These are phyloP conservation scores for Talaromyces proteolyticus DNA, from an alignment of 495 filamentous ascomycete species.

Conservation along the genomic window DNA sequence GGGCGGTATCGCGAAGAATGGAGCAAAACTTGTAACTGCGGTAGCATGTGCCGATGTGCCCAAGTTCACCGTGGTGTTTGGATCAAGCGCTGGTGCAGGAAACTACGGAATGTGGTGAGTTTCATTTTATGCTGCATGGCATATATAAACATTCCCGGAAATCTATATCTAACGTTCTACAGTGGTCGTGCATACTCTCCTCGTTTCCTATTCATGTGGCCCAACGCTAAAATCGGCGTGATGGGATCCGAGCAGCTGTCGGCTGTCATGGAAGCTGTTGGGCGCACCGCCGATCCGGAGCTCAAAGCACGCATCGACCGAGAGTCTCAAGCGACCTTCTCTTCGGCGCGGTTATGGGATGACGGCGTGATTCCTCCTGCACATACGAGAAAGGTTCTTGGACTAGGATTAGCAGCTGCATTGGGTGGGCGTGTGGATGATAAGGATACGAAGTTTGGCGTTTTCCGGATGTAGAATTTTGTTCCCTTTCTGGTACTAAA, in stretches of 20 bases:
- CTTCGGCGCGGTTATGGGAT: conserved; percentile 88
- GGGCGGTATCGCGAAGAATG: conserved; percentile 96
- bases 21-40: conserved; percentile 93
- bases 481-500: too few relatives aligned
- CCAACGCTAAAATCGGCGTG: conserved; percentile 88
- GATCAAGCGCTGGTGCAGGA: conserved; percentile 67
- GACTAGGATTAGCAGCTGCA: conserved; percentile 74
- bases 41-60: conserved; percentile 94
- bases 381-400: conserved; percentile 80
- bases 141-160: background rate
- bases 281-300: conserved; percentile 73
- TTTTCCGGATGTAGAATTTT: conserved; percentile 81
- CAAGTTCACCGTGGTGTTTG: conserved; percentile 94
- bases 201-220: conserved; percentile 95
- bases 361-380: conserved; percentile 89
- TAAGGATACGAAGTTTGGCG: conserved; percentile 74
- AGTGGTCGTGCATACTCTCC: conserved; percentile 92
- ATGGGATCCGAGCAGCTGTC: conserved; percentile 95
- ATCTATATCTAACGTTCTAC: background rate
- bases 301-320: conserved; percentile 80
- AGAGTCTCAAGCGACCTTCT: conserved; percentile 86
- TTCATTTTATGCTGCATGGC: background rate
- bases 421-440: conserved; percentile 57
- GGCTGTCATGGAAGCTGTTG: conserved; percentile 91
- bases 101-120: conserved; percentile 81